Conservation (phyloP, 306 rosid species). For the Acacia melanoxylon region DNA sequence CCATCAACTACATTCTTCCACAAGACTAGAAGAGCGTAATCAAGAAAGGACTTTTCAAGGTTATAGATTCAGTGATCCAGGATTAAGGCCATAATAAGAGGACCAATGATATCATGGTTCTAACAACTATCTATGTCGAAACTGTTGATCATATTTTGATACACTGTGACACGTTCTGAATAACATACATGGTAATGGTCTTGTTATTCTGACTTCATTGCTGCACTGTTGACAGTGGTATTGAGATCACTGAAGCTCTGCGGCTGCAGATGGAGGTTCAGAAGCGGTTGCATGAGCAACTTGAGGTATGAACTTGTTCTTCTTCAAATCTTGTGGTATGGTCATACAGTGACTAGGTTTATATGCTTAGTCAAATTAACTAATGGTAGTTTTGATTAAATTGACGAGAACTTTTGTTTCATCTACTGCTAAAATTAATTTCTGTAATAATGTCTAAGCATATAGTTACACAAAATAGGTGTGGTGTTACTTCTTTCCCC, state of each 20-base stretch:
- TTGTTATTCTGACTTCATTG: slow-evolving; percentile 27
- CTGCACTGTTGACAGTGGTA: slow-evolving; percentile 59
- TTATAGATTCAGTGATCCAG: slow-evolving; percentile 3
- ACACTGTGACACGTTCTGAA: neutral
- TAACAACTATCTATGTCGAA: neutral
- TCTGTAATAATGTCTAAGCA: neutral
- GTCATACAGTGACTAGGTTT: neutral
- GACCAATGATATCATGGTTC: slow-evolving; percentile 22
- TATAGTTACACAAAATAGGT: neutral
- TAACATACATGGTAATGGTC: slow-evolving; percentile 10
- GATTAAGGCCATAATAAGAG: slow-evolving; percentile 11
- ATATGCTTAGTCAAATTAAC: neutral
- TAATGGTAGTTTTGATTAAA: neutral
- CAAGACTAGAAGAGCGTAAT: slow-evolving; percentile 1
- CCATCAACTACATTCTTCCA: neutral
- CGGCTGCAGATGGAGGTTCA: slow-evolving; percentile 99
- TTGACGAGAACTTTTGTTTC: neutral
- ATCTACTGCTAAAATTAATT: neutral
- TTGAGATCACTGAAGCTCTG: slow-evolving; percentile 96
- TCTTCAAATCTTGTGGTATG: slow-evolving; percentile 19
- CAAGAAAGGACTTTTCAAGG: slow-evolving; percentile 23
- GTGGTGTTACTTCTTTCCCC: neutral
- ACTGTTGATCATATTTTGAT: slow-evolving; percentile 16
- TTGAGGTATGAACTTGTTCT: slow-evolving; percentile 65
- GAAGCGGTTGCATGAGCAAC: slow-evolving; percentile 95